Evolutionary conservation across 306 rosid genomes (phyloP), one percentile per base, ranked within the genome.

Genomic region (Vicia villosa): DNA sequence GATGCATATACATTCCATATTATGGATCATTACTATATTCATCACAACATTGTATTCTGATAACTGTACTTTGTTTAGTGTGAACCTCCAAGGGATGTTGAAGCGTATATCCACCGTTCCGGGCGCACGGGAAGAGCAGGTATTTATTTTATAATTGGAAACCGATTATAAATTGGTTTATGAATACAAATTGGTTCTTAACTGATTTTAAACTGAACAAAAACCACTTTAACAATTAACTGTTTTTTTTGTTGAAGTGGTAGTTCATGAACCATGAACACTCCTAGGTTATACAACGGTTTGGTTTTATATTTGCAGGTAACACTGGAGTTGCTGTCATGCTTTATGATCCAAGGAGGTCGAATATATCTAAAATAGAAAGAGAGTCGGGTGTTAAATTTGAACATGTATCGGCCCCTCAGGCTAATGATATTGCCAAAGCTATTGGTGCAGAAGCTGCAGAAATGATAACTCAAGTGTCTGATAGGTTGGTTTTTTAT

Each of bases 91-190:
- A 80, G 91, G 72, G 96, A 88, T 77, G 96, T 87, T 15, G 97
- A 90, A 65, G 97, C 82, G 76, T 94, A 90, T 72, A 94, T 94
- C 45, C 99, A 91, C 88, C 90, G 96, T 10, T 94, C 99, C 59
- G 97, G 97, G 34, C 91, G 95, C 66, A 94, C 99, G 21, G 99
- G 99, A 81, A 84, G 97, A 79, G 99, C 97, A 36, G 97, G 94
- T 90, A 72, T 34, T 34, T 8, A 7, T 34, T 34, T 34, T 34
- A 8, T n/a, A n/a, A n/a, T n/a, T n/a, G n/a, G n/a, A n/a, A n/a
- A n/a, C n/a, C n/a, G n/a, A n/a, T n/a, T n/a, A n/a, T n/a, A n/a
- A n/a, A n/a, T n/a, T n/a, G n/a, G n/a, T n/a, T n/a, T n/a, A n/a
- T n/a, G n/a, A n/a, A n/a, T n/a, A n/a, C n/a, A n/a, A n/a, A n/a